Conservation (phyloP, 495 filamentous ascomycete genomes). For the Aeminium ludgeri region DNA sequence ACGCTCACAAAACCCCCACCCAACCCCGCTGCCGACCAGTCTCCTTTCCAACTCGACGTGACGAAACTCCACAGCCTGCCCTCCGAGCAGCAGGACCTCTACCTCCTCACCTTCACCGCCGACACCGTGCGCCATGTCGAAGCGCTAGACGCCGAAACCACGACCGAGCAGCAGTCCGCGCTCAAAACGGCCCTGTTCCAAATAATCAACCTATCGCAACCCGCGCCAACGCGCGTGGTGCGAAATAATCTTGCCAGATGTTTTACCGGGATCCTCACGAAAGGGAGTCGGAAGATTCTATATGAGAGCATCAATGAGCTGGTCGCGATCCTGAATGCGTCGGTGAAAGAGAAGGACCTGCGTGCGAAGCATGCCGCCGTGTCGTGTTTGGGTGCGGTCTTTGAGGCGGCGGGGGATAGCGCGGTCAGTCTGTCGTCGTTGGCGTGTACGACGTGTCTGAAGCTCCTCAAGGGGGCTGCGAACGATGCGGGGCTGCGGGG, state of each 20-base stretch:
- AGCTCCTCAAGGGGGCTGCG: constrained; percentile 62
- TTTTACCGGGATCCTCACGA: constrained; percentile 66
- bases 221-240: constrained; percentile 60
- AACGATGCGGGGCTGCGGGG: constrained; percentile 68
- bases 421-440: constrained; percentile 70
- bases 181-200: constrained; percentile 82
- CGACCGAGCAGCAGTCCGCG: constrained; percentile 72
- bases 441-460: constrained; percentile 51
- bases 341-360: constrained; percentile 60
- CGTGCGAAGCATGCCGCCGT: constrained; percentile 71
- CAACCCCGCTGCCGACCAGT: no score
- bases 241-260: constrained; percentile 74
- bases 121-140: constrained; percentile 68
- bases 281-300: constrained; percentile 78
- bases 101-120: constrained; percentile 76
- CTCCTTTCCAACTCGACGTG: constrained; percentile 50
- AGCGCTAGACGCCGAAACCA: constrained; percentile 52
- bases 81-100: constrained; percentile 89
- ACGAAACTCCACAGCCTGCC: constrained; percentile 75
- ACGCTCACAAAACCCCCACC: no score
- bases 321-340: constrained; percentile 48
- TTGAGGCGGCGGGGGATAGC: constrained; percentile 78
- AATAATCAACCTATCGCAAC: constrained; percentile 71
- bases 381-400: constrained; percentile 76
- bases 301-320: constrained; percentile 92